These are phyloP conservation scores for Neurospora pannonica DNA, from an alignment of 495 filamentous ascomycete genomes.

Conservation along the genomic window DNA sequence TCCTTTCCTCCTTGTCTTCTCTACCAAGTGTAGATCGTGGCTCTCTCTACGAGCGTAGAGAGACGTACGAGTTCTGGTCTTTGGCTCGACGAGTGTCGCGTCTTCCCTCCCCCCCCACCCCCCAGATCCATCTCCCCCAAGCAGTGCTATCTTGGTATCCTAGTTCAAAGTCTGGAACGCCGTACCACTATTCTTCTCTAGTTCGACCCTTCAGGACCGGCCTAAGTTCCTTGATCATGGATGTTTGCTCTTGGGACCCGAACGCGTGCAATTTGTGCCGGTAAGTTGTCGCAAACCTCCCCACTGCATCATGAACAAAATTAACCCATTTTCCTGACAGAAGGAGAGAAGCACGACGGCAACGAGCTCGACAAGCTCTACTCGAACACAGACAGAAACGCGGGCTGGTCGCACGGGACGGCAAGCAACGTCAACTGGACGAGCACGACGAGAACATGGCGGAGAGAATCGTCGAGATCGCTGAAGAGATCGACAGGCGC, in stretches of 20 bases:
- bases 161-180: no score
- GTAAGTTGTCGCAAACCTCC: neutral
- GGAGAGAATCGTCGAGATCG: neutral
- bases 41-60: neutral
- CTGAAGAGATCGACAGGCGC: neutral
- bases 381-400: neutral
- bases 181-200: neutral
- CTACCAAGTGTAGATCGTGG: neutral
- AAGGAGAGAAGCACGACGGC: neutral
- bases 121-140: neutral
- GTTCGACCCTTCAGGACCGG: neutral
- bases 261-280: neutral
- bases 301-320: neutral
- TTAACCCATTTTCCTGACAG: neutral
- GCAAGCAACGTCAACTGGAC: neutral
- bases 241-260: neutral
- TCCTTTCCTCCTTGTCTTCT: no score
- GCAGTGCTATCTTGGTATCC: neutral
- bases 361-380: neutral
- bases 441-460: neutral
- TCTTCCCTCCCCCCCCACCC: neutral
- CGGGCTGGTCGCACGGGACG: neutral
- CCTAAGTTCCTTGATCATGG: neutral
- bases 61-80: neutral
- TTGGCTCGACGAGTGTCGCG: neutral